phyloP scores from a whole-genome alignment of 345 rosid species.

The Hibiscus mutabilis region DNA sequence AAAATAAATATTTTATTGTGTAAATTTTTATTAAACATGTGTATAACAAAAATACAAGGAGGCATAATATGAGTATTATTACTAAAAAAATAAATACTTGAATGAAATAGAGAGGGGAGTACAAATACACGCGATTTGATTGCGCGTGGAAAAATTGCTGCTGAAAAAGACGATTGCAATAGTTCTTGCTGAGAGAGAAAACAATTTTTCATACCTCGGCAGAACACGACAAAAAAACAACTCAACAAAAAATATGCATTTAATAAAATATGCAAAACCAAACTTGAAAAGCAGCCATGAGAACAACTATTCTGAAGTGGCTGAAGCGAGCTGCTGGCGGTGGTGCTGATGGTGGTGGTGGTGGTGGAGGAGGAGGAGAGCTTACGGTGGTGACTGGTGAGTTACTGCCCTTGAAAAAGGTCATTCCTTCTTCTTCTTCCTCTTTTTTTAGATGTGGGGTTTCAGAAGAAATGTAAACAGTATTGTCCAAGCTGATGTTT shows the following conservation, averaged over 20 bases:
- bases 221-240: background rate
- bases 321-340: background rate
- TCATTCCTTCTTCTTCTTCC: background rate
- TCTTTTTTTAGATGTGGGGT: background rate
- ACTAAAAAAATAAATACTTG: too few relatives aligned
- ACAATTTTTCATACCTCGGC: background rate
- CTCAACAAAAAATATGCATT: background rate
- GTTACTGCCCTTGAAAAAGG: background rate
- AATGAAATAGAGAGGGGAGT: background rate
- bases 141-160: background rate
- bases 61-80: too few relatives aligned
- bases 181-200: background rate
- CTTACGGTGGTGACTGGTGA: background rate
- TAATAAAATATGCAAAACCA: background rate
- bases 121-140: background rate
- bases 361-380: background rate
- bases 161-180: constrained; percentile 7
- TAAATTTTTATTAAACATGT: too few relatives aligned
- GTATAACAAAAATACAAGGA: too few relatives aligned
- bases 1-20: too few relatives aligned
- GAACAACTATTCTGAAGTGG: background rate
- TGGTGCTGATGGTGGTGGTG: background rate
- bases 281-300: background rate
- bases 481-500: background rate
- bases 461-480: background rate